Base-by-base conservation (phyloP, 768 basidiomycete genomes). In the Pisolithus albus region DNA sequence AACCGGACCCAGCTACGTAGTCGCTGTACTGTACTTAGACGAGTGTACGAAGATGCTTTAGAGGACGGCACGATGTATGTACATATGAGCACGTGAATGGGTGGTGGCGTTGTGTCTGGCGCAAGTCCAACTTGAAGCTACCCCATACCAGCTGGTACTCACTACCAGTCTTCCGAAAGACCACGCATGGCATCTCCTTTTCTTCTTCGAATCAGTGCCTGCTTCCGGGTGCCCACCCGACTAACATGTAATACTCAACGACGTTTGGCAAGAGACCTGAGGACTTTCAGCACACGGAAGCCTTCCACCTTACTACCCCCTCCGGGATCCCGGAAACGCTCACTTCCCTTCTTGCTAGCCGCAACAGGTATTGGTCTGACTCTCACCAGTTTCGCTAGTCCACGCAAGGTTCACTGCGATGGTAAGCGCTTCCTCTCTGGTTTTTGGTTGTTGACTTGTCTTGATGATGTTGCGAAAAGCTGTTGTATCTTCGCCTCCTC, bases 331-430 rank as follows among this genome's bases (percentile, higher is more conserved):
- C 34, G 47, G 15, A 50, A 13, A 19, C 54, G 46, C 4, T 6
- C 47, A 38, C 51, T 59, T 46, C 61, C 56, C 34, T 52, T 52
- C 39, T 57, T 60, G n/a, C 24, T 69, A 32, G 58, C 58, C 39
- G 62, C 67, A 13, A 63, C 66, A 23, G 70, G 75, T 26, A 55
- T 74, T 38, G 77, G 76, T 11, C 58, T 84, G 4, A 77, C 79
- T 11, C 56, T 79, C 24, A 67, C 73, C 4, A 56, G 67, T 30
- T 64, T 70, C 39, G 56, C 64, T 2, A 65, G 62, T 37, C 65
- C 71, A 4, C 11, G 51, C 16, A 61, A 62, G 30, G 65, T 81
- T 19, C 66, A 76, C 51, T 83, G 82, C 59, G 84, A 86, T 61
- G 71, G 83, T 79, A 59, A 58, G 72, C 66, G 43, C 38, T 15